These are phyloP conservation scores for Massariosphaeria phaeospora DNA, from an alignment of 495 filamentous ascomycete genomes.

Conservation along the genomic window DNA sequence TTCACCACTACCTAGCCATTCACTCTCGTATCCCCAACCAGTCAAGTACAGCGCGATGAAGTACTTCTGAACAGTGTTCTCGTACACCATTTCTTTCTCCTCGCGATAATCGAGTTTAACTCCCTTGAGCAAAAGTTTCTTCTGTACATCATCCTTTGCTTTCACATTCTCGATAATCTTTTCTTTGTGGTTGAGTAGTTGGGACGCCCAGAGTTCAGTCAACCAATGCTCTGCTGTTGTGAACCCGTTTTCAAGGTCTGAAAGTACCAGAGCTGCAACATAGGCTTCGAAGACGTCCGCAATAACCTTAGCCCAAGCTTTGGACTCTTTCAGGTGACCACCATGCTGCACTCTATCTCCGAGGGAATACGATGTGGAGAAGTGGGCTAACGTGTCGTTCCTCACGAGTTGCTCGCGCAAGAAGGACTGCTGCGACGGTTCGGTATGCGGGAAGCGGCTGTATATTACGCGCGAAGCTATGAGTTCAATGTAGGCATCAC, in stretches of 20 bases:
- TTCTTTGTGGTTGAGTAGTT: constrained; percentile 28
- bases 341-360: constrained; percentile 54
- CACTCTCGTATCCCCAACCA: constrained; percentile 65
- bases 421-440: constrained; percentile 25
- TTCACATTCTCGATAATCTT: constrained; percentile 26
- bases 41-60: constrained; percentile 68
- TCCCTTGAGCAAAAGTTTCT: constrained; percentile 53
- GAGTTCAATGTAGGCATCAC: constrained; percentile 41
- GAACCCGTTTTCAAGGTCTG: constrained; percentile 57
- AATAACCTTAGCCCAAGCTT: constrained; percentile 59
- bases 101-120: constrained; percentile 64
- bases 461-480: constrained; percentile 36
- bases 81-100: constrained; percentile 45
- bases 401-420: constrained; percentile 51
- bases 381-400: constrained; percentile 68
- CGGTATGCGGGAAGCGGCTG: constrained; percentile 35
- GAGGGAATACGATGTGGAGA: constrained; percentile 61
- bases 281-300: constrained; percentile 89
- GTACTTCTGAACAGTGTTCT: constrained; percentile 55
- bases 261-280: constrained; percentile 68
- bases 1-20: constrained; percentile 61
- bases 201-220: constrained; percentile 58
- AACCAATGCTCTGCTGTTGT: constrained; percentile 61
- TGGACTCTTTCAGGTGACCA: constrained; percentile 45
- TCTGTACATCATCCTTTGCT: constrained; percentile 54